Evolutionary conservation across 805 yeast species (phyloP), one percentile per base, ranked within the genome.

Genomic region (Suhomyces pyralidae): DNA sequence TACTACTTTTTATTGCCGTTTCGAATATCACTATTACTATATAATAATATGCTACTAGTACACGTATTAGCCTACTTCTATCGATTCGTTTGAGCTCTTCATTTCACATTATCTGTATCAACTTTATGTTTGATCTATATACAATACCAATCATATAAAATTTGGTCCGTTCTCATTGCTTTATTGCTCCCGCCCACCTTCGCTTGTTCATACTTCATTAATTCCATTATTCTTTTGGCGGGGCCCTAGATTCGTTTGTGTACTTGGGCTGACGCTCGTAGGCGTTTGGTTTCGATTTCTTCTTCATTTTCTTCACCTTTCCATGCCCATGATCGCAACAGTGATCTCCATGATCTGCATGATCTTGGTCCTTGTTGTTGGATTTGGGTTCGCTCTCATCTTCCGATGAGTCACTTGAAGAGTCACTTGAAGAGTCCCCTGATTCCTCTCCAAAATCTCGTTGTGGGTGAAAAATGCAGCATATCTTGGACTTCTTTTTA

Each of bases 401-500:
- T 60, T 28, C 59, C 3, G 63, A 61, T 14, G 66, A 63, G 38
- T 61, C 66, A 20, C 60, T 55, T 20, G 80, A 74, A 30, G 64
- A 58, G 28, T 59, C 60, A 44, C 60, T 55, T 5, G 65, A 58
- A 3, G 65, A 60, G 17, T 59, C 66, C 28, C 59, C 61, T 3
- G 64, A 58, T 53, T 61, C 63, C 56, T 82, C 88, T 40, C 83
- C 85, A 57, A 79, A 80, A 50, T 78, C 80, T 20, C 76, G 73
- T 49, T 88, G 84, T 52, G 97, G 94, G 75, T 92, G 87, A 75
- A 83, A 88, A 8, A 89, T 88, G 59, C 96, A 88, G 62, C 96
- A 89, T n/a, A 88, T 86, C 68, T 93, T 93, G 10, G 96, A 82
- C 65, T 90, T 91, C 74, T 94, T 94, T 73, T 83, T 89, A 63